Percentiles rank a stretch among this genome's conserved stretches.
Conservation (phyloP, 2,329 filamentous ascomycete species). For the Rutstroemia sp. region DNA sequence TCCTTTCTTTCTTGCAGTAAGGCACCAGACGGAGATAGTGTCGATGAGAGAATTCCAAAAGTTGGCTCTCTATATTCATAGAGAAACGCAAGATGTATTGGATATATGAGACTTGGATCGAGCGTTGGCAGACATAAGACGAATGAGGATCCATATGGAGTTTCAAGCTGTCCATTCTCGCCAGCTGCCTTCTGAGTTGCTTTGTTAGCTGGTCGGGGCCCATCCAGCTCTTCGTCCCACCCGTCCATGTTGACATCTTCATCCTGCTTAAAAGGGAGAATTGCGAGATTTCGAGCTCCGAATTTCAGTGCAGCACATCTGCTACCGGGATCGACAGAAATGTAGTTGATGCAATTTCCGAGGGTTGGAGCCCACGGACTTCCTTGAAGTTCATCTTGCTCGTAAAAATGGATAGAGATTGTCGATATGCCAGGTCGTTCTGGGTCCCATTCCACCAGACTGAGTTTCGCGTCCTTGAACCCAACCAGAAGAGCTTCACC, state of each 20-base stretch:
- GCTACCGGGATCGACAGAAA: conserved; percentile 84
- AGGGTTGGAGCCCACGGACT: conserved; percentile 75
- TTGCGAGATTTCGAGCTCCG: conserved; percentile 79
- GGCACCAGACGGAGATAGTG: conserved; percentile 63
- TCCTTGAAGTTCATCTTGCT: conserved; percentile 80
- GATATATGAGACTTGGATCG: conserved; percentile 80
- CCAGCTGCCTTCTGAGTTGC: conserved; percentile 29
- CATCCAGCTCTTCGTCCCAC: conserved; percentile 78
- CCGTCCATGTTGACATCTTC: conserved; percentile 89
- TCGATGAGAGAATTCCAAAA: conserved; percentile 86
- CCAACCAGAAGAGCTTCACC: conserved; percentile 79
- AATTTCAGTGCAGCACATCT: conserved; percentile 94
- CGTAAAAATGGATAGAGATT: conserved; percentile 95
- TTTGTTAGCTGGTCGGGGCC: conserved; percentile 47
- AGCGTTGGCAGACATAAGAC: conserved; percentile 84
- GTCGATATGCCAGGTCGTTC: conserved; percentile 73
- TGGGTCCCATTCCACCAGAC: conserved; percentile 88
- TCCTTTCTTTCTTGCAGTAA: conserved; percentile 73
- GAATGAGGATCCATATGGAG: conserved; percentile 84
- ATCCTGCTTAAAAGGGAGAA: conserved; percentile 86
- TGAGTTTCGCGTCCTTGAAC: conserved; percentile 86
- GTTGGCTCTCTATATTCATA: conserved; percentile 97
- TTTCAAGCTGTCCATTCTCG: conserved; percentile 35
- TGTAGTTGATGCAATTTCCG: conserved; percentile 68
- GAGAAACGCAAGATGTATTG: conserved; percentile 85